A percentile compares a stretch with the other conserved stretches of the same genome.
These are phyloP conservation scores for Xylaria sp. DNA, from an alignment of 2,329 filamentous ascomycete species.

Conservation along the genomic window DNA sequence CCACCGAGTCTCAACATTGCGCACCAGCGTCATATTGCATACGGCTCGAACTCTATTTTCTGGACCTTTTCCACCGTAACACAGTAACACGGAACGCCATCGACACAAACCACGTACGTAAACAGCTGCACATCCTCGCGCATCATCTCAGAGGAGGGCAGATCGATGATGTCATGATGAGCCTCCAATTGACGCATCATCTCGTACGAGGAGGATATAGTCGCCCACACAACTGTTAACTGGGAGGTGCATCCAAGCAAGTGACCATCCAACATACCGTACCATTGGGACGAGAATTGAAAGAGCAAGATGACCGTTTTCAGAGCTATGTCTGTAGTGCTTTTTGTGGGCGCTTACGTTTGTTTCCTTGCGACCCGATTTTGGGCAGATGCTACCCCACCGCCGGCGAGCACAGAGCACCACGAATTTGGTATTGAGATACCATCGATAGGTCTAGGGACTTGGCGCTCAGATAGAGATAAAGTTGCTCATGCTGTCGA, in stretches of 20 bases:
- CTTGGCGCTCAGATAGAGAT: conserved; percentile 48
- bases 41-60: conserved; percentile 29
- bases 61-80: conserved; percentile 5
- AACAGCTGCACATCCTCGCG: neutral
- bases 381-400: conserved; percentile 1
- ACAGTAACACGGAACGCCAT: neutral
- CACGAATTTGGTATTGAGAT: conserved; percentile 37
- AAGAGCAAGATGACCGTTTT: conserved; percentile 21
- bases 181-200: conserved; percentile 11
- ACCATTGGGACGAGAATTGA: neutral
- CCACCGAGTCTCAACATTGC: neutral
- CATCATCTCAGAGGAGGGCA: neutral
- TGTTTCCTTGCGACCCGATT: conserved; percentile 18
- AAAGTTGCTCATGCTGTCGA: conserved; percentile 48
- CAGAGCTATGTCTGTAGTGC: conserved; percentile 9
- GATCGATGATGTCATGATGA: conserved; percentile 39
- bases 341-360: conserved; percentile 25
- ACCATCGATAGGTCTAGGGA: conserved; percentile 48
- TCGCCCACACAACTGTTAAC: conserved; percentile 1
- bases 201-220: neutral
- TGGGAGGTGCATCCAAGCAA: too few species aligned
- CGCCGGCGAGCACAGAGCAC: conserved; percentile 31
- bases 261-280: neutral
- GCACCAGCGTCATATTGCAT: conserved; percentile 27
- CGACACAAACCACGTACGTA: neutral